These are phyloP conservation scores for Cicer cuneatum DNA, from an alignment of 306 rosid species.

Conservation along the genomic window DNA sequence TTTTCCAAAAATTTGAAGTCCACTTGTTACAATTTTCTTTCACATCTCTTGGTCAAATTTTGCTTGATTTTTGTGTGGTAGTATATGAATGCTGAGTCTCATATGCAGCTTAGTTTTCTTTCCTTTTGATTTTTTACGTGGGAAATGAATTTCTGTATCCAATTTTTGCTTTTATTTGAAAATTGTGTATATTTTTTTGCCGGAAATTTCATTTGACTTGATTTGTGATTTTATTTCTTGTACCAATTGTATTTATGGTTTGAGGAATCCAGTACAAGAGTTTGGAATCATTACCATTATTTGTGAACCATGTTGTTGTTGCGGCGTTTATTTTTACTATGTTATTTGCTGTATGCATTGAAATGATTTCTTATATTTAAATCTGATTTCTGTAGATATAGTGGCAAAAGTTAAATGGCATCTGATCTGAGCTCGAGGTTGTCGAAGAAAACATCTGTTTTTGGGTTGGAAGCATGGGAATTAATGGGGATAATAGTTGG, in stretches of 20 bases:
- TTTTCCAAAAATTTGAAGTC: slow-evolving; percentile 33
- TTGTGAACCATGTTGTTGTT: slow-evolving; percentile 15
- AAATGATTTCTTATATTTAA: slow-evolving; percentile 38
- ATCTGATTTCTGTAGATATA: slow-evolving; percentile 49
- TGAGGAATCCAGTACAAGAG: not conserved
- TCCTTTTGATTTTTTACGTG: slow-evolving; percentile 14
- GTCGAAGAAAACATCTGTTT: slow-evolving; percentile 72
- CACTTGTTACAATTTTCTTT: slow-evolving; percentile 33
- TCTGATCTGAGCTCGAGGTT: slow-evolving; percentile 72
- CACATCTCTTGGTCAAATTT: slow-evolving; percentile 4
- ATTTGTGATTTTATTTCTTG: slow-evolving; percentile 24
- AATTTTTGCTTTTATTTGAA: slow-evolving; percentile 16
- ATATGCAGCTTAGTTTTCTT: slow-evolving; percentile 38
- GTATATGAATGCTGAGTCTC: slow-evolving; percentile 32
- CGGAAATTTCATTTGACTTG: slow-evolving; percentile 24
- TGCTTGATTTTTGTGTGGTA: slow-evolving; percentile 45
- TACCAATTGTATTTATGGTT: slow-evolving; percentile 10
- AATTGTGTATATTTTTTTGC: not conserved
- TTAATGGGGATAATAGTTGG: slow-evolving; percentile 76
- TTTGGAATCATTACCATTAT: not conserved
- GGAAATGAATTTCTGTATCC: slow-evolving; percentile 22
- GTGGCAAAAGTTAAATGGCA: slow-evolving; percentile 60
- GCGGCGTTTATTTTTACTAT: slow-evolving; percentile 2
- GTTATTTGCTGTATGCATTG: slow-evolving; percentile 33
- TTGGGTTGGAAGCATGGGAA: slow-evolving; percentile 82